Conservation (phyloP, 192 early-diverging fungal species). For the Diversispora eburnea region DNA sequence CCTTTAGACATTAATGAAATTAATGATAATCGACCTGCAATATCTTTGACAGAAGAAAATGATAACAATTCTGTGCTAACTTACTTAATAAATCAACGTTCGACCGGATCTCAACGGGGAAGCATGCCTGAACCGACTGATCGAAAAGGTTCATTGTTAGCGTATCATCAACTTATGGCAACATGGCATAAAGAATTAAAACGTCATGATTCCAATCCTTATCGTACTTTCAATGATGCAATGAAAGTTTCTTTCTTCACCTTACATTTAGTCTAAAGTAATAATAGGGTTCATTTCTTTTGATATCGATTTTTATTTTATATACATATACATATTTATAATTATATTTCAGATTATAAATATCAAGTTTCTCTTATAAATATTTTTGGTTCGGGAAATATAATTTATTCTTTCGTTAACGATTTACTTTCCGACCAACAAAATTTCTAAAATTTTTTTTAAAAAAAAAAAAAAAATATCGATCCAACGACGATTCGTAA, state of each 20-base stretch:
- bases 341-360: too few species aligned
- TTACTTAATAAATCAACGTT: background rate
- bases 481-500: too few species aligned
- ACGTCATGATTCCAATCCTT: background rate
- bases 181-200: slow-evolving; percentile 7
- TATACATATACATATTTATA: too few species aligned
- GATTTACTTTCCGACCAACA: too few species aligned
- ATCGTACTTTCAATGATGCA: background rate
- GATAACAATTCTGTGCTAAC: background rate
- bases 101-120: background rate
- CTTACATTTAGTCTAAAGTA: background rate
- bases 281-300: too few species aligned
- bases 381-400: too few species aligned
- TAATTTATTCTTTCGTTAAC: too few species aligned
- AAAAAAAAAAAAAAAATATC: too few species aligned
- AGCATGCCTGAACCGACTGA: background rate
- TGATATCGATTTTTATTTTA: too few species aligned
- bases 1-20: too few species aligned
- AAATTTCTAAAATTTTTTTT: too few species aligned
- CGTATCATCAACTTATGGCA: slow-evolving; percentile 2
- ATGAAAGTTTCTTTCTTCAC: background rate
- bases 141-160: background rate
- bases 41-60: background rate
- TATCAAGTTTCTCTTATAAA: too few species aligned
- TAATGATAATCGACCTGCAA: background rate